Percentiles rank a stretch among this genome's conserved stretches.
Conservation (phyloP, 495 filamentous ascomycete genomes). For the Annulohypoxylon maeteangense region DNA sequence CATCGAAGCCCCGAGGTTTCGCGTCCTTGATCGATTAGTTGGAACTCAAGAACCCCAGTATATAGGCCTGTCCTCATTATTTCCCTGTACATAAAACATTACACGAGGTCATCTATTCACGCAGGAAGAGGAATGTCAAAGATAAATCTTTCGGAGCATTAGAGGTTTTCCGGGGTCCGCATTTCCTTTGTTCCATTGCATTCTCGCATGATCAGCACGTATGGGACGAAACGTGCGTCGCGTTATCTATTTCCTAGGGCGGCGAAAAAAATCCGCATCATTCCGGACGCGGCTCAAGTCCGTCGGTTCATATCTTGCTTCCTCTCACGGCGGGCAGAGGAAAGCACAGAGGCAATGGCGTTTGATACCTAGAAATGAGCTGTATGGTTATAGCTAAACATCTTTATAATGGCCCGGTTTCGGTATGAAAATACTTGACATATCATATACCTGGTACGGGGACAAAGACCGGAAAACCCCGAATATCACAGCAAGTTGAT, state of each 20-base stretch:
- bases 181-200: slow-evolving; percentile 6
- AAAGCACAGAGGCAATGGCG: not conserved
- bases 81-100: slow-evolving; percentile 25
- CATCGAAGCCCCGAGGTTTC: slow-evolving; percentile 55
- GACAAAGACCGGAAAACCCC: not conserved
- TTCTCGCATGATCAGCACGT: not conserved
- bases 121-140: not conserved
- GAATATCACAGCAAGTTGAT: not conserved
- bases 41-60: not conserved
- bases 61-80: slow-evolving; percentile 1
- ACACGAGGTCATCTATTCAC: not conserved
- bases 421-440: not conserved
- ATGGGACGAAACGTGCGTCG: not conserved
- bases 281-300: not conserved
- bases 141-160: not conserved
- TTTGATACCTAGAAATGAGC: not conserved
- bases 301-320: not conserved
- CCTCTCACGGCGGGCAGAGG: not conserved
- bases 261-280: not conserved
- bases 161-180: not conserved
- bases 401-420: not conserved
- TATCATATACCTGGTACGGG: not conserved
- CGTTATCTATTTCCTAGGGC: not conserved
- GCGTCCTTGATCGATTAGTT: slow-evolving; percentile 54
- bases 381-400: not conserved